A percentile compares a stretch with the other conserved stretches of the same genome.
These are phyloP conservation scores for Xerocomus amazonicus DNA, from an alignment of 1,284 basidiomycete genomes.

Conservation along the genomic window DNA sequence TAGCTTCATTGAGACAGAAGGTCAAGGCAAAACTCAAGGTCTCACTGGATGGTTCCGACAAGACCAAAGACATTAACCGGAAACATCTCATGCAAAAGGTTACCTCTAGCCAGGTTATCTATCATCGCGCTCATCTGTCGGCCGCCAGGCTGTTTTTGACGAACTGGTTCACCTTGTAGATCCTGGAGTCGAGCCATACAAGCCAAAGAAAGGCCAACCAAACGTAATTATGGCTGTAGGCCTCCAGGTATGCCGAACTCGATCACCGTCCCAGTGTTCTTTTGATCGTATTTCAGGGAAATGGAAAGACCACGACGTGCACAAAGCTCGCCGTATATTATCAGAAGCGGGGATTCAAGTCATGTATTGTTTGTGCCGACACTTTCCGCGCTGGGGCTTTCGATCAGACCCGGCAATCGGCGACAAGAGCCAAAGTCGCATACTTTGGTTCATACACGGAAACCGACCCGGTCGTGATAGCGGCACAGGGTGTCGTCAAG, in stretches of 20 bases:
- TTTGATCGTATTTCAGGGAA: constrained; percentile 58
- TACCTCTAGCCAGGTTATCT: not conserved
- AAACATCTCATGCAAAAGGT: constrained; percentile 91
- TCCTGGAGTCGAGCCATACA: constrained; percentile 91
- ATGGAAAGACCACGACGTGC: constrained; percentile 98
- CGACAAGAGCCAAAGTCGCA: constrained; percentile 97
- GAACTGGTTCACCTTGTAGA: constrained; percentile 95
- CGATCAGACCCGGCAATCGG: constrained; percentile 94
- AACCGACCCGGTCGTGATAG: constrained; percentile 95
- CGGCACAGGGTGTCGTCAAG: constrained; percentile 90
- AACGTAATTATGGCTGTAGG: constrained; percentile 99
- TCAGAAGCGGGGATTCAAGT: constrained; percentile 95
- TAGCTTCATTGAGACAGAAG: constrained; percentile 81
- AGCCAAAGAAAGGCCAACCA: constrained; percentile 91
- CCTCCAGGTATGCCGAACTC: constrained; percentile 63
- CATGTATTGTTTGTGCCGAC: constrained; percentile 98
- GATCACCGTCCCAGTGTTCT: constrained; percentile 3
- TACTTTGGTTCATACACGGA: constrained; percentile 99
- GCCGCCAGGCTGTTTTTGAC: constrained; percentile 85
- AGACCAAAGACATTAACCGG: constrained; percentile 76
- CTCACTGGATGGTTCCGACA: constrained; percentile 67
- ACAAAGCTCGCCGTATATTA: constrained; percentile 98
- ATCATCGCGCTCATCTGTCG: constrained; percentile 6
- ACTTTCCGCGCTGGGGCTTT: constrained; percentile 99
- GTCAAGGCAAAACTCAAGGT: constrained; percentile 87